phyloP scores from a whole-genome alignment of 2,329 filamentous ascomycete genomes.

The Penicillium sp. region DNA sequence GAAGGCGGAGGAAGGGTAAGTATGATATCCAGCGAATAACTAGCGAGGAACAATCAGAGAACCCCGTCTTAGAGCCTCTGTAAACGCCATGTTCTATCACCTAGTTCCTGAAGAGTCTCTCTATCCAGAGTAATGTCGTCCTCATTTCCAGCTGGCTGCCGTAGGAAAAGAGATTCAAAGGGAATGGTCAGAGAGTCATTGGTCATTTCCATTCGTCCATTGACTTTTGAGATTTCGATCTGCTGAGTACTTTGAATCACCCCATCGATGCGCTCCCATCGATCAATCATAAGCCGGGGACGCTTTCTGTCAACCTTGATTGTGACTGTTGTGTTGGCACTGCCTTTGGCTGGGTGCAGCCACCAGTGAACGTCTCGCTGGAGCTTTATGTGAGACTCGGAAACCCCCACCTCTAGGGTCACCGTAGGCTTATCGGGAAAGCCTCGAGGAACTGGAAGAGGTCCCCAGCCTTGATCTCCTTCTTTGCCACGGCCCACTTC shows the following conservation, averaged over 20 bases:
- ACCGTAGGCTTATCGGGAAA: background rate
- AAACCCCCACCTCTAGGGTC: background rate
- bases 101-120: too few relatives aligned
- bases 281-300: background rate
- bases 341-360: background rate
- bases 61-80: too few relatives aligned
- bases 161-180: background rate
- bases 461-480: background rate
- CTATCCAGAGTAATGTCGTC: too few relatives aligned
- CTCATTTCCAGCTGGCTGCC: background rate
- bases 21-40: too few relatives aligned
- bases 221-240: background rate
- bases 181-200: background rate
- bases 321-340: background rate
- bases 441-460: background rate
- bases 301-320: background rate
- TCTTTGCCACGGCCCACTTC: background rate
- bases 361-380: background rate
- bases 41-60: too few relatives aligned
- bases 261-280: background rate
- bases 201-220: background rate
- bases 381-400: background rate
- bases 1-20: too few relatives aligned
- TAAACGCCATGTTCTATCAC: too few relatives aligned
- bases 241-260: background rate